Percentiles rank a stretch among this genome's conserved stretches.
These are phyloP conservation scores for Wallacemonas sp. DNA, from an alignment of 208 protist species.

Conservation along the genomic window DNA sequence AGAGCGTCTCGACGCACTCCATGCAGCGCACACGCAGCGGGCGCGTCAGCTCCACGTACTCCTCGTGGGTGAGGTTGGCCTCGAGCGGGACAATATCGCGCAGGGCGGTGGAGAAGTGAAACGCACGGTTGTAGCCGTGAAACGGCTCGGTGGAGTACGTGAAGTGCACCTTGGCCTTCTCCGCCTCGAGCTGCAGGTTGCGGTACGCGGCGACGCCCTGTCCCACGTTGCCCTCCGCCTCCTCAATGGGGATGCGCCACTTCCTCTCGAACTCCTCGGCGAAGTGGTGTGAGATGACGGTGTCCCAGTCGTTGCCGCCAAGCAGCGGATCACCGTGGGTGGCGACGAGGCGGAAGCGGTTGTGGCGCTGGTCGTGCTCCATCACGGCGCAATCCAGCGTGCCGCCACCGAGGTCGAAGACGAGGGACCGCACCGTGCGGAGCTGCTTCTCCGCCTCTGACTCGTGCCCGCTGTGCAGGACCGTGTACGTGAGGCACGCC, in stretches of 20 bases:
- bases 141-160: constrained; percentile 89
- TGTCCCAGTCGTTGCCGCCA: constrained; percentile 93
- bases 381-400: constrained; percentile 92
- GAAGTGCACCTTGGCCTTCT: constrained; percentile 92
- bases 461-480: constrained; percentile 34
- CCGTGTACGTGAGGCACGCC: constrained; percentile 86
- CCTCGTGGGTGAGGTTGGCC: constrained; percentile 79
- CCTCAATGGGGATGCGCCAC: constrained; percentile 87
- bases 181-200: constrained; percentile 74
- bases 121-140: constrained; percentile 87
- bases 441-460: constrained; percentile 25
- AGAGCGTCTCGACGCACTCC: constrained; percentile 75
- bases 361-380: constrained; percentile 65
- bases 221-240: constrained; percentile 83
- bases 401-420: constrained; percentile 92
- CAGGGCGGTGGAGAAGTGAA: constrained; percentile 86
- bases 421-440: constrained; percentile 66
- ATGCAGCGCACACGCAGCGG: constrained; percentile 81
- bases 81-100: constrained; percentile 88
- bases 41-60: constrained; percentile 84
- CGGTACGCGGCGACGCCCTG: constrained; percentile 73
- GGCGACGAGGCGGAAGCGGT: constrained; percentile 75
- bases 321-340: constrained; percentile 90
- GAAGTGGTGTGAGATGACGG: constrained; percentile 82
- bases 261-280: constrained; percentile 81